A percentile compares a stretch with the other conserved stretches of the same genome.
These are phyloP conservation scores for Phallus indusiatus DNA, from an alignment of 768 basidiomycete species.

Conservation along the genomic window DNA sequence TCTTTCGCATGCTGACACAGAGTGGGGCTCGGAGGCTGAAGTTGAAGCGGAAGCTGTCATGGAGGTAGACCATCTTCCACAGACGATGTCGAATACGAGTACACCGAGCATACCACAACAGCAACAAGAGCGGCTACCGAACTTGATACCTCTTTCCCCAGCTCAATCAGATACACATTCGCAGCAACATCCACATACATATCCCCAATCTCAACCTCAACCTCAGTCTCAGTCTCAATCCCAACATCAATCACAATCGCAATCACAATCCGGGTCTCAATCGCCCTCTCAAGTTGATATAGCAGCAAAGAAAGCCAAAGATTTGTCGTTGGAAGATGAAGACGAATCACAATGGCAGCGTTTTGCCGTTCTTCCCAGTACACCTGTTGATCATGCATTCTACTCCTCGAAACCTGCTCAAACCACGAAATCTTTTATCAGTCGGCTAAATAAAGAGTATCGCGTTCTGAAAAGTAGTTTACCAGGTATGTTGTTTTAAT, in stretches of 20 bases:
- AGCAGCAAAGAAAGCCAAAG: slow-evolving; percentile 6
- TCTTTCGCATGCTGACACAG: not conserved
- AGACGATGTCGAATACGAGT: not conserved
- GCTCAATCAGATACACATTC: not conserved
- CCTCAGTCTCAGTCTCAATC: not conserved
- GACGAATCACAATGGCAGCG: slow-evolving; percentile 55
- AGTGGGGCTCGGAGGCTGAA: not conserved
- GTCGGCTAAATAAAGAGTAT: slow-evolving; percentile 77
- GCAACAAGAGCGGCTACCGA: no score
- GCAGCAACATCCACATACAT: not conserved
- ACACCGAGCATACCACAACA: not conserved
- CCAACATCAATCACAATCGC: not conserved
- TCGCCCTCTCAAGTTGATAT: slow-evolving; percentile 5
- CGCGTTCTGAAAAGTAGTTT: slow-evolving; percentile 67
- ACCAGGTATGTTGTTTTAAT: slow-evolving; percentile 48
- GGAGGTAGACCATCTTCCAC: slow-evolving; percentile 10
- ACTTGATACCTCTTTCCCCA: not conserved
- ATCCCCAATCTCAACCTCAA: not conserved
- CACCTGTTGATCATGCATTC: slow-evolving; percentile 80
- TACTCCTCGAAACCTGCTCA: slow-evolving; percentile 48
- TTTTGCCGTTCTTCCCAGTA: slow-evolving; percentile 70
- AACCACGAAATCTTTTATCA: slow-evolving; percentile 64
- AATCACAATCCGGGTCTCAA: not conserved
- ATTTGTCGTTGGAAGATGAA: slow-evolving; percentile 17
- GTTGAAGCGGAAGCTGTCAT: slow-evolving; percentile 15